Evolutionary conservation across 306 rosid genomes (phyloP), one percentile per base, ranked within the genome.

Genomic region (Argentina anserina): DNA sequence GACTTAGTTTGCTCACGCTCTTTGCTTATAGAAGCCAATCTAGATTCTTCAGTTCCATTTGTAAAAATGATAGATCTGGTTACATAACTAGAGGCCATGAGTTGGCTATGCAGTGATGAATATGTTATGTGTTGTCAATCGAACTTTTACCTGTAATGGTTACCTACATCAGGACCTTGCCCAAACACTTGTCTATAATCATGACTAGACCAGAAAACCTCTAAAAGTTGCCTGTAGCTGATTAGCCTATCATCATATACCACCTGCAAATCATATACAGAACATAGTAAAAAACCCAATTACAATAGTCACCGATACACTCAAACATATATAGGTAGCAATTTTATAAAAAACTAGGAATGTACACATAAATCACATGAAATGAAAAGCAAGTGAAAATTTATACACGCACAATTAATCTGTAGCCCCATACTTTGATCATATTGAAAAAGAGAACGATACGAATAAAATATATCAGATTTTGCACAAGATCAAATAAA

Each of bases 91-190:
- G 47, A 31, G 45, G 12, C 34, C 46, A 62, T 67, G 29, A 80
- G 74, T 62, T 52, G 23, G 47, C 71, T 69, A 55, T 21, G 65
- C 50, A 61, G 3, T 43, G 69, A 81, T 64, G 33, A 59, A 59
- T 28, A 29, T 20, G 43, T 39, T 25, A 59, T 15, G 70, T 69
- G 58, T 66, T 25, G 72, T 72, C 74, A 75, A 47, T 59, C 65
- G 28, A 43, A 26, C 15, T 71, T 26, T 78, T 76, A 94, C 97
- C 97, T 89, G 84, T 94, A 94, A 72, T 94, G 98, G 67, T 80
- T 80, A 79, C 98, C 98, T 70, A 91, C 97, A 83, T 94, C 97
- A 70, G 97, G 97, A 81, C 97, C 98, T 82, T 94, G 98, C 76
- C 98, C 98, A 84, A 86, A 94, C 47, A 89, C 97, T 83, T 94